Evolutionary conservation across 2,329 filamentous ascomycete species (phyloP), one percentile per base, ranked within the genome.

Genomic region (Pseudogymnoascus sp.): DNA sequence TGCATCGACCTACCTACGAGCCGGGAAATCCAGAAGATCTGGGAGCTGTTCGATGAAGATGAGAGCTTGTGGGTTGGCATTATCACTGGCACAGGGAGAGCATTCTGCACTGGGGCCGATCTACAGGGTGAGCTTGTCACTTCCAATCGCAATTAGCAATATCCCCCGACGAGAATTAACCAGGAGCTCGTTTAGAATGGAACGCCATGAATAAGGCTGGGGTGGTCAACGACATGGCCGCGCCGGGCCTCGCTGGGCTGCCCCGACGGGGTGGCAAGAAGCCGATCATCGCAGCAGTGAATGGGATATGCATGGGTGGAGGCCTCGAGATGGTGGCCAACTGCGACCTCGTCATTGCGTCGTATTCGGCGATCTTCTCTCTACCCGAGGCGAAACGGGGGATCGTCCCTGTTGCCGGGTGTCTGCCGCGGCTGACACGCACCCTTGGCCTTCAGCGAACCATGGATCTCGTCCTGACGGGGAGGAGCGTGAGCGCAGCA

Each of bases 291-390:
- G 87, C 85, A 0, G 89, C 88, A 1, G 86, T 91, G 29, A 89
- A 91, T 70, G 89, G 89, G 8, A 77, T 87, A 21, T 88, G 86
- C 61, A 79, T 88, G 43, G 89, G 89, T 58, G 89, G 89, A 61
- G 89, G 88, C 3, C 85, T 89, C 74, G 89, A 92, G 77, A 89
- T 91, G 75, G 79, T 83, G 10, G 76, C 87, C 61, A 90, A 90
- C 74, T 82, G 81, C 68, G 89, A 92, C 75, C 74, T 92, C 63
- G 80, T 90, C 2, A 73, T 91, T n/a, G 87, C 88, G 2, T 75
- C 79, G 1, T 71, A 74, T 2, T 69, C 71, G 12, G 86, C 87
- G 0, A 76, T 73, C 31, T 91, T 92, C 69, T 82, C 81, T 1
- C 77, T 91, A 4, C 88, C 89, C 0, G 89, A 91, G 74, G 85